Evolutionary conservation across 768 basidiomycete genomes (phyloP).

Genomic region (Phaffia australis): DNA sequence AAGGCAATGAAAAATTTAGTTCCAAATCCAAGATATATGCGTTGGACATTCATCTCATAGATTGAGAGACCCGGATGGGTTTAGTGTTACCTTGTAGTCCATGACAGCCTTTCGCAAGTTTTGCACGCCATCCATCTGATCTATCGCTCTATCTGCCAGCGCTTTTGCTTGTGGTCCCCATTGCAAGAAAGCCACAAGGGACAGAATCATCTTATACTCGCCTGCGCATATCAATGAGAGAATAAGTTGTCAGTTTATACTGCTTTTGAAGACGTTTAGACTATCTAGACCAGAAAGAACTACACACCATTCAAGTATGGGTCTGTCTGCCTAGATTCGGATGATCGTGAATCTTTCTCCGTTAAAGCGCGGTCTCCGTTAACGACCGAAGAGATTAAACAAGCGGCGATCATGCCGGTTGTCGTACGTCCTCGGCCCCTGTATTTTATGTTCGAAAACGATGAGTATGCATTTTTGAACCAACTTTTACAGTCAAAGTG

Average conservation of each 20-base stretch:
- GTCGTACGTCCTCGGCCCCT: constrained; percentile 55
- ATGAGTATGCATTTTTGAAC: not conserved
- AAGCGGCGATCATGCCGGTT: constrained; percentile 88
- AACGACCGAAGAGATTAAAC: constrained; percentile 59
- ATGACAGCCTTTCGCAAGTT: constrained; percentile 91
- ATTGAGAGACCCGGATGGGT: constrained; percentile 48
- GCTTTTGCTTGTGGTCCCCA: constrained; percentile 88
- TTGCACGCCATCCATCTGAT: constrained; percentile 60
- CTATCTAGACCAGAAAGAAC: not conserved
- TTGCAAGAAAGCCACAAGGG: constrained; percentile 81
- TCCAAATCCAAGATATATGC: constrained; percentile 74
- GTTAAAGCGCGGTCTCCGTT: constrained; percentile 30
- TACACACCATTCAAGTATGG: constrained; percentile 22
- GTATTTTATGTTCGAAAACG: not conserved
- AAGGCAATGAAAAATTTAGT: constrained; percentile 31
- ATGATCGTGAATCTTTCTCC: not conserved
- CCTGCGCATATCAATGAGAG: constrained; percentile 44
- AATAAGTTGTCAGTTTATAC: no score
- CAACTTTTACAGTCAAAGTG: not conserved
- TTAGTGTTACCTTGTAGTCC: constrained; percentile 51
- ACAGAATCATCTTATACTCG: constrained; percentile 92
- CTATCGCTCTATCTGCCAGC: constrained; percentile 59
- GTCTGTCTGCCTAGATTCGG: constrained; percentile 5
- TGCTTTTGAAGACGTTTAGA: not conserved
- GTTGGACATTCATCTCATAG: constrained; percentile 47